phyloP scores from a whole-genome alignment of 345 rosid species.

The Hibiscus tridactylites region DNA sequence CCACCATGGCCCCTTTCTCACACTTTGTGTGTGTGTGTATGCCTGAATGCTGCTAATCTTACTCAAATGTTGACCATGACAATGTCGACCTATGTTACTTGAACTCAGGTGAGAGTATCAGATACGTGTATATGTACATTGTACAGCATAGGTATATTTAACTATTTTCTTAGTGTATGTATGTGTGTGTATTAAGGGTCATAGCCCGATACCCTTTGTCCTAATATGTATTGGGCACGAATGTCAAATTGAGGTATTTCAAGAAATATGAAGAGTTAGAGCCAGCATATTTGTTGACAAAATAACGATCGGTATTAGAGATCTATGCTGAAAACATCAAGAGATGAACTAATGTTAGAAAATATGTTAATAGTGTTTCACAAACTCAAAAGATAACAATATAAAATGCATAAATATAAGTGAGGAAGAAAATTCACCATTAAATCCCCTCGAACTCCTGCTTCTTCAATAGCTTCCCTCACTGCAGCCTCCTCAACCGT shows the following conservation, averaged over 20 bases:
- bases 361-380: background rate
- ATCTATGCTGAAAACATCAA: background rate
- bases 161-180: background rate
- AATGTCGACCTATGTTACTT: background rate
- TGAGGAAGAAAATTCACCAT: constrained; percentile 21
- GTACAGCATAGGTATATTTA: background rate
- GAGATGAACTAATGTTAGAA: background rate
- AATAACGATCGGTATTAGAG: background rate
- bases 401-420: background rate
- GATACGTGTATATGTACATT: background rate
- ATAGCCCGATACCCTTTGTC: background rate
- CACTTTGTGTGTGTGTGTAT: too few species aligned
- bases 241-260: background rate
- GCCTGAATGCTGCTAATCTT: background rate
- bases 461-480: constrained; percentile 51
- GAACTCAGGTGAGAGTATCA: background rate
- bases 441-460: constrained; percentile 46
- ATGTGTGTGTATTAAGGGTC: background rate
- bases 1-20: too few species aligned
- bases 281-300: background rate
- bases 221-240: background rate
- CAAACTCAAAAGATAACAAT: background rate
- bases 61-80: background rate
- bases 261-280: background rate
- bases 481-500: constrained; percentile 53